Conservation (phyloP, 345 rosid species). For the Pugionium dolabratum region DNA sequence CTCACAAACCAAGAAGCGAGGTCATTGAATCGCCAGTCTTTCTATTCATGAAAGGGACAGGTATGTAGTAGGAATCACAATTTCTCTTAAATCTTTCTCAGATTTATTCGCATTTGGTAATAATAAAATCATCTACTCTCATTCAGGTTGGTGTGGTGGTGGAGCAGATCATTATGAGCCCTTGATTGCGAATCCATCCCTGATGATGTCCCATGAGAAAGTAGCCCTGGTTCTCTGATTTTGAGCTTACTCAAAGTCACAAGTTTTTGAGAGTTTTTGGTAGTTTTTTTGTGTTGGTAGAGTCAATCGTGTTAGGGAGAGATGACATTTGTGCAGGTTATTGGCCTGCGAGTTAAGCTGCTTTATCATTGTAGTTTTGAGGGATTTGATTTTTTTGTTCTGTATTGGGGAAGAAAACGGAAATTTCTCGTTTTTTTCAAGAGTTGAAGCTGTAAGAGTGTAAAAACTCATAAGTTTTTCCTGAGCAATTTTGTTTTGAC, state of each 20-base stretch:
- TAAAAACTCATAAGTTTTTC: constrained; percentile 15
- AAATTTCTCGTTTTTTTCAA: neutral
- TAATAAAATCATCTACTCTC: neutral
- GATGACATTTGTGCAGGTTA: constrained; percentile 26
- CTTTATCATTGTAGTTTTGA: constrained; percentile 25
- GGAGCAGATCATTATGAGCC: constrained; percentile 99
- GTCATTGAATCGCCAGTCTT: constrained; percentile 80
- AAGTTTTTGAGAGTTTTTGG: constrained; percentile 34
- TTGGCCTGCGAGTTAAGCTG: constrained; percentile 32
- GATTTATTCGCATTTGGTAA: neutral
- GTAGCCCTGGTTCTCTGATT: constrained; percentile 75
- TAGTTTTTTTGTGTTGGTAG: constrained; percentile 36
- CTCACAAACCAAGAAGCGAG: constrained; percentile 86
- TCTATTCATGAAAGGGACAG: constrained; percentile 98
- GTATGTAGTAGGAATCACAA: constrained; percentile 38
- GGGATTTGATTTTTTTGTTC: constrained; percentile 19
- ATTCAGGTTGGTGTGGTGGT: constrained; percentile 93
- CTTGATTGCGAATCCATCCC: constrained; percentile 67
- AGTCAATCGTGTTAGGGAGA: constrained; percentile 31
- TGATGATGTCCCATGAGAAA: constrained; percentile 78
- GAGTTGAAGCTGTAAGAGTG: constrained; percentile 28
- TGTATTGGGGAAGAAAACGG: constrained; percentile 19
- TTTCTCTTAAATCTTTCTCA: neutral
- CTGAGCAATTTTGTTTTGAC: constrained; percentile 9
- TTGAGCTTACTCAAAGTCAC: constrained; percentile 33